These are phyloP conservation scores for Neophaeococcomyces mojaviensis DNA, from an alignment of 2,329 filamentous ascomycete genomes.

Conservation along the genomic window DNA sequence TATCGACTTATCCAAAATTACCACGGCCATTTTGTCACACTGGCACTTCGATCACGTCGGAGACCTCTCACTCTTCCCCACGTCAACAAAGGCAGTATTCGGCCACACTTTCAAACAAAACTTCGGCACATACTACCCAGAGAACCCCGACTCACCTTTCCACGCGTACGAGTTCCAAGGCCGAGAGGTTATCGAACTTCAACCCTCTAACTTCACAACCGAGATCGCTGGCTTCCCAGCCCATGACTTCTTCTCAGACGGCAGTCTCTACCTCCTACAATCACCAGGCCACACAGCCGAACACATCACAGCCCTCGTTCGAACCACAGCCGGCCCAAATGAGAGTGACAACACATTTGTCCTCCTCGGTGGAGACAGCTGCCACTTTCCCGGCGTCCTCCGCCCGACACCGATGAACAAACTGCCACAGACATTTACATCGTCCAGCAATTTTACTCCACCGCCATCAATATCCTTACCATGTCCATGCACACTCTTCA, in stretches of 20 bases:
- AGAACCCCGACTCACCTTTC: constrained; percentile 28
- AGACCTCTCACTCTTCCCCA: constrained; percentile 22
- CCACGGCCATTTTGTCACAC: constrained; percentile 27
- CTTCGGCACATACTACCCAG: constrained; percentile 43
- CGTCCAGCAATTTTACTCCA: constrained; percentile 6
- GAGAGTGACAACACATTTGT: constrained; percentile 34
- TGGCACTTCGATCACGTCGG: constrained; percentile 28
- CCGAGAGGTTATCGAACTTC: constrained; percentile 21
- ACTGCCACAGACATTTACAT: constrained; percentile 20
- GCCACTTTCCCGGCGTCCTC: constrained; percentile 34
- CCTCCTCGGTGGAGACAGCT: constrained; percentile 44
- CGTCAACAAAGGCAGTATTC: constrained; percentile 17
- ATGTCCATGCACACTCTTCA: constrained; percentile 24
- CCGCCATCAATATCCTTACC: constrained; percentile 7
- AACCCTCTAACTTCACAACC: background rate
- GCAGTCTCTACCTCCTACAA: constrained; percentile 36
- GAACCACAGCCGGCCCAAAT: constrained; percentile 33
- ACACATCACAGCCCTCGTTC: constrained; percentile 43
- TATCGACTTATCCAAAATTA: constrained; percentile 17
- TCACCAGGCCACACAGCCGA: constrained; percentile 42
- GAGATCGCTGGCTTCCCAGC: constrained; percentile 32
- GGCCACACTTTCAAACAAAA: constrained; percentile 29
- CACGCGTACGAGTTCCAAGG: constrained; percentile 30
- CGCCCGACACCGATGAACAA: constrained; percentile 26
- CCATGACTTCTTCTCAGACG: constrained; percentile 36